Conservation (phyloP, 345 rosid genomes). For the Salix udensis region DNA sequence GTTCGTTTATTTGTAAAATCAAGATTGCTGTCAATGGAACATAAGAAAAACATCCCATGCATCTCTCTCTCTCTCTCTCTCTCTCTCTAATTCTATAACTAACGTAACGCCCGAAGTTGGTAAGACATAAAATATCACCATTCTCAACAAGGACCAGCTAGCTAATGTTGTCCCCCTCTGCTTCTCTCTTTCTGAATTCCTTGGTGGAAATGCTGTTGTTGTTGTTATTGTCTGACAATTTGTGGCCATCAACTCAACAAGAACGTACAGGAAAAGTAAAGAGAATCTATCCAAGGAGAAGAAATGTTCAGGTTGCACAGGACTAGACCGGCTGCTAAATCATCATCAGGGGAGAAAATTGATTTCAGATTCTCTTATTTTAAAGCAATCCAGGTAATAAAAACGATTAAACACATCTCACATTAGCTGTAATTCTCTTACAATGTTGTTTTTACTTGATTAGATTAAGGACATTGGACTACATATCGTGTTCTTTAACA, state of each 20-base stretch:
- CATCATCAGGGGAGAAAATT: slow-evolving; percentile 38
- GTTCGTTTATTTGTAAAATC: too few species aligned
- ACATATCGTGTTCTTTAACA: slow-evolving; percentile 7
- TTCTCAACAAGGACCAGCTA: slow-evolving; percentile 29
- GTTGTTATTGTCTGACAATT: too few species aligned
- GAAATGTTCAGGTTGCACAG: slow-evolving; percentile 49
- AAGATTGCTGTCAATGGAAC: not conserved
- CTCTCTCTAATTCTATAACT: not conserved
- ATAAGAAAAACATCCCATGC: slow-evolving; percentile 14
- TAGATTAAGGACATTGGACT: not conserved
- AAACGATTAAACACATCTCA: not conserved
- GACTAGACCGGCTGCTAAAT: slow-evolving; percentile 18
- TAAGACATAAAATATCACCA: slow-evolving; percentile 25
- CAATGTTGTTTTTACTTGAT: not conserved
- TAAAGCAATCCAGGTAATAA: slow-evolving; percentile 41
- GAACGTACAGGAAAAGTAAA: too few species aligned
- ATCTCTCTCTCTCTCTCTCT: not conserved
- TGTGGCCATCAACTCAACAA: too few species aligned
- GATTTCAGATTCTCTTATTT: slow-evolving; percentile 51
- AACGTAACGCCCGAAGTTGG: slow-evolving; percentile 24
- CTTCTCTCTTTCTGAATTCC: not conserved
- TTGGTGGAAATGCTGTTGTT: too few species aligned
- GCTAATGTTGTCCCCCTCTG: slow-evolving; percentile 16
- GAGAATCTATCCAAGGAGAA: not conserved
- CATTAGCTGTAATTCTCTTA: not conserved